Conservation (phyloP, 129 eudicot genomes). For the Daucus carota region DH1_v3.0 NC_030389.2:39524001-39524500, state of each 20-base stretch:
- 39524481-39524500: not conserved
- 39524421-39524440: not conserved
- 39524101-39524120: too few species aligned
- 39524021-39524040: too few species aligned
- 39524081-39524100: too few species aligned
- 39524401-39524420: not conserved
- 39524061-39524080: too few species aligned
- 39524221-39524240: not conserved
- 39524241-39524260: not conserved
- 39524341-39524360: too few species aligned
- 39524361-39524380: not conserved
- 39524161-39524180: too few species aligned
- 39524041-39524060: too few species aligned
- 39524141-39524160: too few species aligned
- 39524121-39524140: too few species aligned
- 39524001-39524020: conserved; percentile 83
- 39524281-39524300: not conserved
- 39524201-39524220: not conserved
- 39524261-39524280: not conserved
- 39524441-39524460: not conserved
- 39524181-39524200: not conserved
- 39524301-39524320: not conserved
- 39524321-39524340: too few species aligned
- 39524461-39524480: not conserved
- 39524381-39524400: not conserved